Conservation (phyloP, 345 rosid genomes). For the Boechera divaricarpa region DNA sequence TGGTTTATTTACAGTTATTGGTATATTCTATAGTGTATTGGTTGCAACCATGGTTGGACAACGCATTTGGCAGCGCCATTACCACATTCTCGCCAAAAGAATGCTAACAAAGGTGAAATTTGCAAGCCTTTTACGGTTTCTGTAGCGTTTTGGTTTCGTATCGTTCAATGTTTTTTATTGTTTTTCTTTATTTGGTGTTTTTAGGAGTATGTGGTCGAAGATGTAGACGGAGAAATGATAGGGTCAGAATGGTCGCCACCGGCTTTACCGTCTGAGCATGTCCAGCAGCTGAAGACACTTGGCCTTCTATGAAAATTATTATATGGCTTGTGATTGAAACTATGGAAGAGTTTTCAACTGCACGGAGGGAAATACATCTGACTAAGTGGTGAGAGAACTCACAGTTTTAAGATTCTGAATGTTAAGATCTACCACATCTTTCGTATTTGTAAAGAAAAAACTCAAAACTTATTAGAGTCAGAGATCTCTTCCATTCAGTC, state of each 20-base stretch:
- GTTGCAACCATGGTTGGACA: conserved; percentile 99
- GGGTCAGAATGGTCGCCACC: conserved; percentile 95
- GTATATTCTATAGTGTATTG: conserved; percentile 94
- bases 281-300: conserved; percentile 91
- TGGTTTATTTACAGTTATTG: conserved; percentile 90
- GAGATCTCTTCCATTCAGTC: conserved; percentile 33
- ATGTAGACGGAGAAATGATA: conserved; percentile 86
- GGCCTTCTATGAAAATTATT: conserved; percentile 67
- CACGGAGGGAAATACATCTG: conserved; percentile 6
- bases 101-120: conserved; percentile 89
- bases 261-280: conserved; percentile 80
- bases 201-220: conserved; percentile 99
- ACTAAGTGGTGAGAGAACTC: conserved; percentile 26
- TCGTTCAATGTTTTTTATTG: background rate
- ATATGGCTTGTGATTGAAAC: conserved; percentile 22
- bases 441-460: conserved; percentile 38
- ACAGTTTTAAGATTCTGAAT: conserved; percentile 21
- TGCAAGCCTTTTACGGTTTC: background rate
- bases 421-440: conserved; percentile 12
- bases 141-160: conserved; percentile 4
- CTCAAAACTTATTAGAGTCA: conserved; percentile 24
- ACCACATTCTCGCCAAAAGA: conserved; percentile 97
- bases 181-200: background rate
- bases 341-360: conserved; percentile 22
- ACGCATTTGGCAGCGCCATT: conserved; percentile 98